Evolutionary conservation across 1,139 yeast genomes (phyloP).

Genomic region (Yamadazyma conglobata): DNA sequence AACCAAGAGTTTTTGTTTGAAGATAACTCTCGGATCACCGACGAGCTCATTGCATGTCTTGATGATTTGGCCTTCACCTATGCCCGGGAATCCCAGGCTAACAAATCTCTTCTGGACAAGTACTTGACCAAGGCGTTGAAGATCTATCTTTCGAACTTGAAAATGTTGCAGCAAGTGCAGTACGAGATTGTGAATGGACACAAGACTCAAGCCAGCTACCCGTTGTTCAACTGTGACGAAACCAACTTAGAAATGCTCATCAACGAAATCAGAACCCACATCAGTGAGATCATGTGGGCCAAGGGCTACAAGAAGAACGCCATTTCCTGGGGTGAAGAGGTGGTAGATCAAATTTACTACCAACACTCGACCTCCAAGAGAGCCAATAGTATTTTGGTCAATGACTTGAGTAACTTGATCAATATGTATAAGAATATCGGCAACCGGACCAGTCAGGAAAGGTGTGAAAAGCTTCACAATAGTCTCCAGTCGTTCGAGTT

Average conservation of each 20-base stretch:
- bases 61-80: conserved; percentile 34
- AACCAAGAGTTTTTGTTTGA: conserved; percentile 26
- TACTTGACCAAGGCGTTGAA: conserved; percentile 27
- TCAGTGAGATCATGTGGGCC: conserved; percentile 66
- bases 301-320: conserved; percentile 52
- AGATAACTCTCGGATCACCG: conserved; percentile 31
- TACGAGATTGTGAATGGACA: conserved; percentile 17
- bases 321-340: conserved; percentile 61
- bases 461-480: conserved; percentile 28
- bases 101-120: conserved; percentile 14
- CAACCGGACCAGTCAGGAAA: conserved; percentile 21
- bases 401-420: conserved; percentile 30
- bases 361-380: conserved; percentile 27
- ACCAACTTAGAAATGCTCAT: conserved; percentile 26
- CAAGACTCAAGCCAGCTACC: conserved; percentile 29
- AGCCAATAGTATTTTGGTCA: conserved; percentile 28
- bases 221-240: conserved; percentile 36
- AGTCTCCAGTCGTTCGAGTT: conserved; percentile 21
- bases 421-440: conserved; percentile 30
- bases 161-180: conserved; percentile 22
- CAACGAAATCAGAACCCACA: conserved; percentile 50
- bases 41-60: conserved; percentile 34
- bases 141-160: conserved; percentile 38
- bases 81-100: conserved; percentile 20
- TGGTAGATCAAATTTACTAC: conserved; percentile 35